Evolutionary conservation across 2,329 filamentous ascomycete genomes (phyloP).

Genomic region (Cladobotryum protrusum): DNA sequence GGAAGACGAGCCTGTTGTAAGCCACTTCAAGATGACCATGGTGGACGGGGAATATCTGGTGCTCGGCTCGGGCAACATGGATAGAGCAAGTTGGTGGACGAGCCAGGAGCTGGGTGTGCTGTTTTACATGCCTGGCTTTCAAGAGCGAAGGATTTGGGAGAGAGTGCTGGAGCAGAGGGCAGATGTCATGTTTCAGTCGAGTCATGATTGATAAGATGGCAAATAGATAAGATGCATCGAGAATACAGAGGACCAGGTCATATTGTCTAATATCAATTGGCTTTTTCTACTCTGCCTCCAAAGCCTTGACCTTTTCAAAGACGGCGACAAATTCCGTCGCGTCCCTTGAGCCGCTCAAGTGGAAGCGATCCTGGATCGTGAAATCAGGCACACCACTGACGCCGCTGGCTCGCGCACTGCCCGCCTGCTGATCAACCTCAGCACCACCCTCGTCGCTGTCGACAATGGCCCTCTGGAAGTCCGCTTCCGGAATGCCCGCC

Average conservation of each 20-base stretch:
- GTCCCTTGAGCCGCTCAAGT: conserved; percentile 64
- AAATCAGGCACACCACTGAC: conserved; percentile 68
- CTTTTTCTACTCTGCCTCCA: conserved; percentile 14
- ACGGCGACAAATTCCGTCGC: conserved; percentile 56
- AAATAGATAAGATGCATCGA: not conserved
- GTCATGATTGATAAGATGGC: not conserved
- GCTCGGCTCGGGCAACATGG: conserved; percentile 76
- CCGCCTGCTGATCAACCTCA: conserved; percentile 27
- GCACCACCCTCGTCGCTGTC: conserved; percentile 43
- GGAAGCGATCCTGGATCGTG: conserved; percentile 60
- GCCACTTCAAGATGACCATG: conserved; percentile 71
- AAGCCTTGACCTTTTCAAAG: conserved; percentile 52
- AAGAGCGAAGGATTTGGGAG: conserved; percentile 33
- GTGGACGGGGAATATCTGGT: conserved; percentile 63
- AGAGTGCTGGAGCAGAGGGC: conserved; percentile 30
- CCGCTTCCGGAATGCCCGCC: conserved; percentile 41
- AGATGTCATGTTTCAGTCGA: conserved; percentile 27
- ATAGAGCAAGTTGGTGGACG: conserved; percentile 80
- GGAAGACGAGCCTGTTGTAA: conserved; percentile 59
- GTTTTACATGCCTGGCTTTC: conserved; percentile 39
- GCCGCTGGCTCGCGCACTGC: conserved; percentile 22
- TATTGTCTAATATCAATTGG: no score
- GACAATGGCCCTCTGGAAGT: conserved; percentile 31
- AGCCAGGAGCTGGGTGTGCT: conserved; percentile 74
- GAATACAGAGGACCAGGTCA: not conserved